Percentiles rank a stretch among this genome's conserved stretches.
Conservation (phyloP, 257 asterid genomes). For the Oldenlandia corymbosa region DNA sequence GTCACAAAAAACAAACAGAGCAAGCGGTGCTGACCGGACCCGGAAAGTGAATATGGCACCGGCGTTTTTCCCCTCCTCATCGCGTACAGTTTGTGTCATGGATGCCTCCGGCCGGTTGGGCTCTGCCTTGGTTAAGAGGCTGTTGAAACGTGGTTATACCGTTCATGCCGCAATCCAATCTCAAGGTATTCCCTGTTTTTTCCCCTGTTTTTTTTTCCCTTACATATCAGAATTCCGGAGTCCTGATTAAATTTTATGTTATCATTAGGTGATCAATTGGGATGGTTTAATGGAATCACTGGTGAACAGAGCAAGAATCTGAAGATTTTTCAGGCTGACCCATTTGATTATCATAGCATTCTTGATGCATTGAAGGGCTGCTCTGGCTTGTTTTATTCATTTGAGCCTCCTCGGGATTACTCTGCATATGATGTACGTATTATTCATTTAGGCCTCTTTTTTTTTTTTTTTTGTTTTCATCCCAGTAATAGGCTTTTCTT, state of each 20-base stretch:
- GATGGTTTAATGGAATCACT: slow-evolving; percentile 27
- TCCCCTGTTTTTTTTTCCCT: no score
- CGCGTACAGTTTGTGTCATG: slow-evolving; percentile 72
- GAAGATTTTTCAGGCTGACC: slow-evolving; percentile 65
- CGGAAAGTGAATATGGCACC: slow-evolving; percentile 11
- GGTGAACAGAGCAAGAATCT: slow-evolving; percentile 30
- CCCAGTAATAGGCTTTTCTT: no score
- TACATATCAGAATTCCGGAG: no score
- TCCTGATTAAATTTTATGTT: no score
- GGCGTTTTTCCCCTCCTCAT: slow-evolving; percentile 3
- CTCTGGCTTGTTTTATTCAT: slow-evolving; percentile 73
- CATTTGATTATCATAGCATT: slow-evolving; percentile 88
- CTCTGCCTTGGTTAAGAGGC: slow-evolving; percentile 60
- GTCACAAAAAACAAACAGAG: no score
- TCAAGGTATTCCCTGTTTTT: slow-evolving; percentile 30
- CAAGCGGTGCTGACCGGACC: no score
- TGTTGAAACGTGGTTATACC: slow-evolving; percentile 66
- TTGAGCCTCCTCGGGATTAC: slow-evolving; percentile 71
- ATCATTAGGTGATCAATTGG: slow-evolving; percentile 59
- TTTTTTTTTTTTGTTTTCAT: no score
- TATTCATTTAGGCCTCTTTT: neutral
- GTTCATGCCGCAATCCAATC: slow-evolving; percentile 82
- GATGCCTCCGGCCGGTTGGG: slow-evolving; percentile 79
- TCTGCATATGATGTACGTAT: slow-evolving; percentile 71
- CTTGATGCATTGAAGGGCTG: slow-evolving; percentile 81